These are phyloP conservation scores for Pisolithus microcarpus DNA, from an alignment of 768 basidiomycete species.

Conservation along the genomic window DNA sequence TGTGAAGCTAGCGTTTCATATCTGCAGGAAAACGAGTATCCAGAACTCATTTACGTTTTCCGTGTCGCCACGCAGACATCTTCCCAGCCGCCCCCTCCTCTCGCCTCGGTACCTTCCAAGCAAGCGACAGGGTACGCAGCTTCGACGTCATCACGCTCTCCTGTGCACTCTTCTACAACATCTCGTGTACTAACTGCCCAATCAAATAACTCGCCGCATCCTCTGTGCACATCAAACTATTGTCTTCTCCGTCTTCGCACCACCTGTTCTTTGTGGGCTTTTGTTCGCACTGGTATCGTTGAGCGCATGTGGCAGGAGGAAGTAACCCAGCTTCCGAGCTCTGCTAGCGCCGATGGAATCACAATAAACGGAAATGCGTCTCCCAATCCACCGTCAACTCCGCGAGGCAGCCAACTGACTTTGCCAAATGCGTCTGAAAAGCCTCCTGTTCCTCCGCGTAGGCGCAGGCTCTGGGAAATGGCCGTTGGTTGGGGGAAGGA, in stretches of 20 bases:
- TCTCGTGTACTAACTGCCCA: slow-evolving; percentile 29
- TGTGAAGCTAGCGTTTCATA: slow-evolving; percentile 20
- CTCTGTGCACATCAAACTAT: slow-evolving; percentile 78
- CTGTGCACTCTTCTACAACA: slow-evolving; percentile 34
- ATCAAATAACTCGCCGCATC: slow-evolving; percentile 35
- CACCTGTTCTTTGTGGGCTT: slow-evolving; percentile 89
- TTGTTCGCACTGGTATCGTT: slow-evolving; percentile 72
- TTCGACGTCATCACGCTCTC: slow-evolving; percentile 17
- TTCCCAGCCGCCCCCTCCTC: slow-evolving; percentile 18
- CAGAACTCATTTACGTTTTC: slow-evolving; percentile 60
- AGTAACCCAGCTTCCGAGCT: slow-evolving; percentile 28
- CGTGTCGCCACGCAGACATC: slow-evolving; percentile 38
- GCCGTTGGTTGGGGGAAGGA: slow-evolving; percentile 50
- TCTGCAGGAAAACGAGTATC: slow-evolving; percentile 23
- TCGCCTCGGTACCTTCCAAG: slow-evolving; percentile 15
- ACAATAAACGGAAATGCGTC: slow-evolving; percentile 5
- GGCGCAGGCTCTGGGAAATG: slow-evolving; percentile 61
- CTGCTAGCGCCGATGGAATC: slow-evolving; percentile 7
- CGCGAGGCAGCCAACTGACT: slow-evolving; percentile 1
- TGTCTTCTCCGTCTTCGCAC: slow-evolving; percentile 75
- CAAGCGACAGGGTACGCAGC: slow-evolving; percentile 29
- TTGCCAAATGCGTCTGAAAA: slow-evolving; percentile 27
- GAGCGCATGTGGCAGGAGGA: slow-evolving; percentile 90
- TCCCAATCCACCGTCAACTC: not conserved
- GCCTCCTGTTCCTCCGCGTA: slow-evolving; percentile 58